Evolutionary conservation across 2,329 filamentous ascomycete genomes (phyloP).

Genomic region (Periconia sp.): DNA sequence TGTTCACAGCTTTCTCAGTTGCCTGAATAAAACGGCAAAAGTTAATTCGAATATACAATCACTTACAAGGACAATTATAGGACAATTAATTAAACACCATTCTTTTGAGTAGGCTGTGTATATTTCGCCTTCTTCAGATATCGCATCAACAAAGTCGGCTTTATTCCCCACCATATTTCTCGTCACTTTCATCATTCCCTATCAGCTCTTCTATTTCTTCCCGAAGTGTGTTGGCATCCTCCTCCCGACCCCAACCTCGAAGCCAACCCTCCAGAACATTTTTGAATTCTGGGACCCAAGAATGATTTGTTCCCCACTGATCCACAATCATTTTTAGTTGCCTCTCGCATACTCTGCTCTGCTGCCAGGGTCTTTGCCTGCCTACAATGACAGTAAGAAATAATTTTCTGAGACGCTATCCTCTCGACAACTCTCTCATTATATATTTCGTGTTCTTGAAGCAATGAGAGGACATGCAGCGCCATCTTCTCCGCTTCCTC

Average conservation of each 20-base stretch:
- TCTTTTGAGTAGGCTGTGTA: too few species aligned
- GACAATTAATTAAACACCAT: too few species aligned
- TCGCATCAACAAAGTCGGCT: background rate
- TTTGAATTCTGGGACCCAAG: constrained; percentile 23
- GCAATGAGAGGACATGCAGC: constrained; percentile 12
- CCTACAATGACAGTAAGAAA: constrained; percentile 22
- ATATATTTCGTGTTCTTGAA: constrained; percentile 21
- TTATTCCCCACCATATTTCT: background rate
- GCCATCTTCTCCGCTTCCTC: constrained; percentile 14
- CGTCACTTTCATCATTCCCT: background rate
- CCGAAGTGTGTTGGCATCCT: constrained; percentile 5
- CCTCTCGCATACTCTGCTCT: constrained; percentile 23
- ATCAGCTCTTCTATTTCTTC: constrained; percentile 8
- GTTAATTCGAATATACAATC: too few species aligned
- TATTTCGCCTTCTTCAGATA: too few species aligned
- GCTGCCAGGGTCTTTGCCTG: constrained; percentile 17
- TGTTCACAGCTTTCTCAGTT: too few species aligned
- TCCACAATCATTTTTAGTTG: constrained; percentile 21
- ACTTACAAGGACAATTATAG: too few species aligned
- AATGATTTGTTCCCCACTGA: constrained; percentile 18
- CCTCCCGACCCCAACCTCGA: constrained; percentile 18
- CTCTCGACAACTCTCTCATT: constrained; percentile 18
- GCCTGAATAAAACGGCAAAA: too few species aligned
- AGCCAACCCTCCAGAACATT: constrained; percentile 24
- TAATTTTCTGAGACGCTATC: constrained; percentile 20